These are phyloP conservation scores for Patellifolia procumbens DNA, from an alignment of 179 eudicot species.

Conservation along the genomic window DNA sequence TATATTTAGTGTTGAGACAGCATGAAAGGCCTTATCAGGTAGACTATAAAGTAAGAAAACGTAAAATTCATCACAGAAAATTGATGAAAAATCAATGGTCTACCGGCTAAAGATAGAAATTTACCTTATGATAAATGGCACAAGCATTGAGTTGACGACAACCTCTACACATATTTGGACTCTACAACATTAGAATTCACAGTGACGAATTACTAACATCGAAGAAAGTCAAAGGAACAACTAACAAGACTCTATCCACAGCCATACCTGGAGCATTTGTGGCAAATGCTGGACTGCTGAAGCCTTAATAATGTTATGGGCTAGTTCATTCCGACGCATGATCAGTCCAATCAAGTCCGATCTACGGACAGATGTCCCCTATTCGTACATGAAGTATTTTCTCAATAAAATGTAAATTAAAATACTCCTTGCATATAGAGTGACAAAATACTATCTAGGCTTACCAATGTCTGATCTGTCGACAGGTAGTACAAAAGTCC, in stretches of 20 bases:
- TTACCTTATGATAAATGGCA: slow-evolving; percentile 88
- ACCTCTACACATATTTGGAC: slow-evolving; percentile 69
- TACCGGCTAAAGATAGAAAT: not conserved
- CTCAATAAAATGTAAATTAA: slow-evolving; percentile 10
- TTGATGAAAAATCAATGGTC: not conserved
- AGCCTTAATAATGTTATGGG: slow-evolving; percentile 83
- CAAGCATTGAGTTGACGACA: slow-evolving; percentile 93
- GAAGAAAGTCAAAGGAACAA: slow-evolving; percentile 10
- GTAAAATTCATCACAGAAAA: not conserved
- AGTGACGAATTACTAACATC: not conserved
- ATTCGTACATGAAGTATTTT: slow-evolving; percentile 21
- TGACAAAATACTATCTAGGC: not conserved
- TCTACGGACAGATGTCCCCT: slow-evolving; percentile 73
- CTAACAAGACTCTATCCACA: not conserved
- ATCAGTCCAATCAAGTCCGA: slow-evolving; percentile 89
- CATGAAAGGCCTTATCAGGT: too few species aligned
- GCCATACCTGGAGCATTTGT: slow-evolving; percentile 78
- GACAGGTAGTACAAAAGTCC: slow-evolving; percentile 95
- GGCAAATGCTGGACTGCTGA: slow-evolving; percentile 73
- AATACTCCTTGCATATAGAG: not conserved
- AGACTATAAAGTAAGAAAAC: not conserved
- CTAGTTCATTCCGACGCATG: slow-evolving; percentile 98
- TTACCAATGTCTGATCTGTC: slow-evolving; percentile 85
- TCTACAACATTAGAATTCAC: slow-evolving; percentile 41
- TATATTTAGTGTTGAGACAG: not conserved